These are phyloP conservation scores for Neurospora tetraspora DNA, from an alignment of 495 filamentous ascomycete species.

Conservation along the genomic window DNA sequence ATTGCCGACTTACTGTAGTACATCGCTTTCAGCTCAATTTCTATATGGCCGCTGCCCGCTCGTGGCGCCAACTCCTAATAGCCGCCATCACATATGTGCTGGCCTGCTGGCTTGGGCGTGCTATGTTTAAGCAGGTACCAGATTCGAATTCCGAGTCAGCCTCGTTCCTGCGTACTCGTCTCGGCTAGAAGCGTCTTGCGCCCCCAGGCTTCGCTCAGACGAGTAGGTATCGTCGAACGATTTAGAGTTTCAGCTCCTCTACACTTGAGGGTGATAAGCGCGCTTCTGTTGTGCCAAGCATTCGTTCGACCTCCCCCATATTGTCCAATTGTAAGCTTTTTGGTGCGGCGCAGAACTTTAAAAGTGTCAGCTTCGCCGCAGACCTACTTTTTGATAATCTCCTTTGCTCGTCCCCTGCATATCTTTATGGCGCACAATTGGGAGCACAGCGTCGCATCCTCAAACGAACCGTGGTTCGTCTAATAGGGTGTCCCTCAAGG, in stretches of 20 bases:
- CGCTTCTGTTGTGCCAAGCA: background rate
- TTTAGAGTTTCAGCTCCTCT: background rate
- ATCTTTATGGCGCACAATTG: background rate
- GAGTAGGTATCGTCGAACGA: too few relatives aligned
- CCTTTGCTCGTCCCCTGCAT: background rate
- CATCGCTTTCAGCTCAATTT: background rate
- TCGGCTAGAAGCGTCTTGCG: background rate
- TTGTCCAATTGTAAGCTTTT: background rate
- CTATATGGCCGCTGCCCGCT: background rate
- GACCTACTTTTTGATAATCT: background rate
- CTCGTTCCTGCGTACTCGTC: background rate
- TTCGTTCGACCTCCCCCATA: background rate
- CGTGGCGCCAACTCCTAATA: background rate
- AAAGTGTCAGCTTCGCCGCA: background rate
- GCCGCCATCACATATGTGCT: background rate
- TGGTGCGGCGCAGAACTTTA: background rate
- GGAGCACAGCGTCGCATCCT: background rate
- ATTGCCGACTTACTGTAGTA: background rate
- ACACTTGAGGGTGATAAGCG: background rate
- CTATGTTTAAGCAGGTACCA: background rate
- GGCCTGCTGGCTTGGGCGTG: background rate
- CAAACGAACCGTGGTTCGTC: background rate
- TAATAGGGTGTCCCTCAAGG: background rate
- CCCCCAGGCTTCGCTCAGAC: background rate
- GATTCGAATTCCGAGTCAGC: background rate